These are phyloP conservation scores for Hypoxylon crocopeplum DNA, from an alignment of 495 filamentous ascomycete genomes.

Conservation along the genomic window DNA sequence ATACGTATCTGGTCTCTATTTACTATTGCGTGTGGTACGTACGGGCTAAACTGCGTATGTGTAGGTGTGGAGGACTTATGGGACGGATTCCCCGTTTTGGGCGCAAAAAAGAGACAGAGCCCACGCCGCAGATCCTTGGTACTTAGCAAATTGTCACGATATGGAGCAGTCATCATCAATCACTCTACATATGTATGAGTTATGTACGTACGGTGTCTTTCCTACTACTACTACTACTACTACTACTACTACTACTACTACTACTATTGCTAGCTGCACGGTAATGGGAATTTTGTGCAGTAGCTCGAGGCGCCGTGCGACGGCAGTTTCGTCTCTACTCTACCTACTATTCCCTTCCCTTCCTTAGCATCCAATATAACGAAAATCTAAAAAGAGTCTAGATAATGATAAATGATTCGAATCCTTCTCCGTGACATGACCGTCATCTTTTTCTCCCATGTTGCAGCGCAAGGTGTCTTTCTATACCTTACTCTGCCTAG, in stretches of 20 bases:
- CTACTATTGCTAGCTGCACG: constrained; percentile 7
- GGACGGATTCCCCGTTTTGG: constrained; percentile 23
- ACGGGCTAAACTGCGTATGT: background rate
- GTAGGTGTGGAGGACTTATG: too few species aligned
- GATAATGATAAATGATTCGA: background rate
- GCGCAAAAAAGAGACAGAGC: constrained; percentile 29
- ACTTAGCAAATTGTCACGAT: constrained; percentile 25
- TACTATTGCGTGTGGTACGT: background rate
- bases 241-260: background rate
- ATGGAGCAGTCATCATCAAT: constrained; percentile 11
- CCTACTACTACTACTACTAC: too few species aligned
- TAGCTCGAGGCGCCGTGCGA: constrained; percentile 16
- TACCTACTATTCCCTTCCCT: too few species aligned
- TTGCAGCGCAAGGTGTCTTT: constrained; percentile 16
- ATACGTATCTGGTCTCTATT: constrained; percentile 5
- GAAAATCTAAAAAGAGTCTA: too few species aligned
- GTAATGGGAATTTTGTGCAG: constrained; percentile 9
- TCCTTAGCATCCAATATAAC: too few species aligned
- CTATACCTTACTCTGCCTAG: constrained; percentile 34
- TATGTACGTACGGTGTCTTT: constrained; percentile 2
- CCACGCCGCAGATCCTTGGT: constrained; percentile 32
- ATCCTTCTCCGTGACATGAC: background rate
- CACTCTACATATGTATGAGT: constrained; percentile 7
- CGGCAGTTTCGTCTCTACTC: background rate
- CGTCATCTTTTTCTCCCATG: constrained; percentile 6